Conservation (phyloP, 192 early-diverging fungal species). For the Umbelopsis sp. region DNA sequence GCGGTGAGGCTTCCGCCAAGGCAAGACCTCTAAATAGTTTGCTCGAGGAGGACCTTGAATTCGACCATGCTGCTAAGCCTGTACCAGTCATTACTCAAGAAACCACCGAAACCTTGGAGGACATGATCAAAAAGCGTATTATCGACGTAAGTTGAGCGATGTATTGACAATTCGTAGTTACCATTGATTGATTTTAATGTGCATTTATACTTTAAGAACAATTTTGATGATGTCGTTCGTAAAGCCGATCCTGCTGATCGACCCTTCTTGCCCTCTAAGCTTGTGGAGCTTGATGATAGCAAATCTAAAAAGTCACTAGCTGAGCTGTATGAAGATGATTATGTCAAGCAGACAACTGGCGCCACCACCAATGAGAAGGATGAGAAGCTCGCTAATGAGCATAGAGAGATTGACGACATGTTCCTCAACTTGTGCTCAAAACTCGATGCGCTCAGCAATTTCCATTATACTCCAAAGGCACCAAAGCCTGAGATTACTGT, state of each 20-base stretch:
- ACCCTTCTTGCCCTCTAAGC: constrained; percentile 71
- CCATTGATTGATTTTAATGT: background rate
- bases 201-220: constrained; percentile 32
- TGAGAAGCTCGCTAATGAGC: constrained; percentile 73
- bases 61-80: constrained; percentile 89
- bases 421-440: constrained; percentile 80
- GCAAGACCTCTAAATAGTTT: constrained; percentile 92
- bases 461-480: constrained; percentile 88
- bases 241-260: constrained; percentile 76
- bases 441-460: constrained; percentile 93
- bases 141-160: constrained; percentile 52
- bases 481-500: constrained; percentile 78
- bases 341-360: constrained; percentile 60
- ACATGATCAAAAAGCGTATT: constrained; percentile 93
- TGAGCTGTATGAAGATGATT: constrained; percentile 92
- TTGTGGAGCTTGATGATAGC: constrained; percentile 84
- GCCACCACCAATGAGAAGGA: constrained; percentile 73
- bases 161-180: background rate
- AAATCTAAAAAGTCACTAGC: constrained; percentile 87
- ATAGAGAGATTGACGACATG: constrained; percentile 78
- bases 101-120: constrained; percentile 83
- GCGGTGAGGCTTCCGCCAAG: constrained; percentile 81
- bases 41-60: constrained; percentile 90
- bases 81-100: constrained; percentile 96
- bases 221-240: constrained; percentile 94